Evolutionary conservation across 2,329 filamentous ascomycete genomes (phyloP).

Genomic region (Teratosphaeria epicoccoides): DNA sequence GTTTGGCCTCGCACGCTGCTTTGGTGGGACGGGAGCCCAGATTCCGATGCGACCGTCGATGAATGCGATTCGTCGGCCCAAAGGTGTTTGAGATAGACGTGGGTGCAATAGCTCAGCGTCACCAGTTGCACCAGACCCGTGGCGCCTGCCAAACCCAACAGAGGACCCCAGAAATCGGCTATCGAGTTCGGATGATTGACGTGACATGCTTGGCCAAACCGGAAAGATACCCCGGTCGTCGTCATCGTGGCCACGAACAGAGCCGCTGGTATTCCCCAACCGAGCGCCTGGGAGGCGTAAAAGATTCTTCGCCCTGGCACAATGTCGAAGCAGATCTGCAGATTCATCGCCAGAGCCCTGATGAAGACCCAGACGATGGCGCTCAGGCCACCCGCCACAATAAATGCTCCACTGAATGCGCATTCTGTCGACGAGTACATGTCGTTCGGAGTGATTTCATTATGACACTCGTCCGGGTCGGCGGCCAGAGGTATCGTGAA

Average conservation of each 20-base stretch:
- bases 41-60: constrained; percentile 56
- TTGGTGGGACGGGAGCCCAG: constrained; percentile 62
- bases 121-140: constrained; percentile 72
- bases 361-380: constrained; percentile 86
- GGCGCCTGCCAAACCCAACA: constrained; percentile 65
- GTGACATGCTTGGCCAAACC: constrained; percentile 84
- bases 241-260: constrained; percentile 67
- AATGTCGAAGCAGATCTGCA: constrained; percentile 96
- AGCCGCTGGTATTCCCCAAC: constrained; percentile 73
- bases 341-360: constrained; percentile 78
- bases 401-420: constrained; percentile 75
- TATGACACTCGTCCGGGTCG: constrained; percentile 70
- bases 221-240: constrained; percentile 84
- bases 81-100: constrained; percentile 81
- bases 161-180: constrained; percentile 79
- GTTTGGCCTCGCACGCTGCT: constrained; percentile 69
- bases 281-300: constrained; percentile 66
- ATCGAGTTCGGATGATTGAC: constrained; percentile 84
- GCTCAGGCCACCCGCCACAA: constrained; percentile 76
- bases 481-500: constrained; percentile 81
- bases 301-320: constrained; percentile 83
- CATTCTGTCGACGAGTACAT: constrained; percentile 77
- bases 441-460: constrained; percentile 84
- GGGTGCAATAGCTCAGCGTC: constrained; percentile 81
- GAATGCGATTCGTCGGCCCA: constrained; percentile 49